These are phyloP conservation scores for Chrysochromulina tobinii DNA, from an alignment of 78 protist genomes.

Conservation along the genomic window DNA sequence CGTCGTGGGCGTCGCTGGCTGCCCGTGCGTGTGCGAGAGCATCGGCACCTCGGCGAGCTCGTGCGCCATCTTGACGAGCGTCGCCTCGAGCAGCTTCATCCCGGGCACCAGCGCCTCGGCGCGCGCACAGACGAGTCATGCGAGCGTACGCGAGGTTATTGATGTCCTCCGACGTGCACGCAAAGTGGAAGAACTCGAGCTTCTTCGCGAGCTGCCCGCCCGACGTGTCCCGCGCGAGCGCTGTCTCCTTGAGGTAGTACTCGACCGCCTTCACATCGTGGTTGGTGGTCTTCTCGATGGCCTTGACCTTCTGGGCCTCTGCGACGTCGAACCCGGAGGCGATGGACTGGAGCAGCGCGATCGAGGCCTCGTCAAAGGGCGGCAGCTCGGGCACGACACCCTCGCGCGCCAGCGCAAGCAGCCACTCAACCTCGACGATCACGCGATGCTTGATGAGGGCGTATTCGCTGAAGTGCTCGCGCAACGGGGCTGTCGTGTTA, in stretches of 20 bases:
- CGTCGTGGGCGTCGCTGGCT: slow-evolving; percentile 91
- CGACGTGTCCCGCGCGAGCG: not conserved
- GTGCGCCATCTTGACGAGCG: slow-evolving; percentile 33
- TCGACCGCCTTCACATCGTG: slow-evolving; percentile 90
- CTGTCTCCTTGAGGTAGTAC: slow-evolving; percentile 63
- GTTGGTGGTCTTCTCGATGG: slow-evolving; percentile 76
- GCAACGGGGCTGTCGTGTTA: slow-evolving; percentile 37
- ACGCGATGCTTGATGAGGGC: slow-evolving; percentile 69
- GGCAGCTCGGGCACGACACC: slow-evolving; percentile 41
- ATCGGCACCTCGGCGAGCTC: slow-evolving; percentile 66
- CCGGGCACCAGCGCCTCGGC: too few relatives aligned
- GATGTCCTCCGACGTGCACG: slow-evolving; percentile 45
- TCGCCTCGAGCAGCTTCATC: not conserved
- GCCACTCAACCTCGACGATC: slow-evolving; percentile 45
- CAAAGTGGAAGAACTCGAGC: slow-evolving; percentile 27
- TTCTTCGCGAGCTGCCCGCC: not conserved
- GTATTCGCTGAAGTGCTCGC: slow-evolving; percentile 65
- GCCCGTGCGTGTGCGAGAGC: slow-evolving; percentile 89
- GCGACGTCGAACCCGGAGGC: not conserved
- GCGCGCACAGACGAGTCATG: not conserved
- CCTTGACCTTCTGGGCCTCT: slow-evolving; percentile 43
- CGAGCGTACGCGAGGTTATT: slow-evolving; percentile 37
- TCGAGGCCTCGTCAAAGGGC: not conserved
- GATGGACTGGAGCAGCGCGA: not conserved
- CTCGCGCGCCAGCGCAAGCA: slow-evolving; percentile 30